Evolutionary conservation across 768 basidiomycete species (phyloP).

Genomic region (Pleurotus cornucopiae): DNA sequence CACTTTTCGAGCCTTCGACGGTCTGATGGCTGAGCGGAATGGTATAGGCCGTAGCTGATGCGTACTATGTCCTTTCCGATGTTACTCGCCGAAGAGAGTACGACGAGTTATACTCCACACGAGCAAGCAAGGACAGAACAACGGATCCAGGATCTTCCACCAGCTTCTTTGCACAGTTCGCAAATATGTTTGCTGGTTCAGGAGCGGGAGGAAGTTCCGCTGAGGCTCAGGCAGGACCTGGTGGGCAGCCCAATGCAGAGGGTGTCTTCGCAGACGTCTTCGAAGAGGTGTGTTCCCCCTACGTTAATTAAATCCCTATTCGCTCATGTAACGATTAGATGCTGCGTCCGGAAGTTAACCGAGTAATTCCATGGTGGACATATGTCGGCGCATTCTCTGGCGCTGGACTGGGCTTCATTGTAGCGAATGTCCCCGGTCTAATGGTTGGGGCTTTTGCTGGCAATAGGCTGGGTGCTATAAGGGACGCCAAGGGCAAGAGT

Average conservation of each 20-base stretch:
- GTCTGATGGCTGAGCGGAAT: too few relatives aligned
- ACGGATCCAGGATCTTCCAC: conserved; percentile 64
- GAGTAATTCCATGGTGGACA: conserved; percentile 68
- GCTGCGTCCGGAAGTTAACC: conserved; percentile 77
- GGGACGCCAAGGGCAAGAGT: conserved; percentile 93
- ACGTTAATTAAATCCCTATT: not conserved
- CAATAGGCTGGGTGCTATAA: conserved; percentile 84
- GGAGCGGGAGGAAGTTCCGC: conserved; percentile 23
- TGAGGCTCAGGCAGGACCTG: conserved; percentile 23
- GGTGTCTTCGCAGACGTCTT: conserved; percentile 87
- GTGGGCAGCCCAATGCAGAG: conserved; percentile 67
- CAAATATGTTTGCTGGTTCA: conserved; percentile 60
- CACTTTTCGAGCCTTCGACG: not conserved
- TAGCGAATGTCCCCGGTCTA: conserved; percentile 81
- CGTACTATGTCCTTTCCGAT: conserved; percentile 91
- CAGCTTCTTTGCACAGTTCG: conserved; percentile 74
- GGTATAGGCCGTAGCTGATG: conserved; percentile 81
- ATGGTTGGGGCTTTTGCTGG: conserved; percentile 86
- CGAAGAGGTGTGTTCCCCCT: conserved; percentile 61
- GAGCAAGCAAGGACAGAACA: conserved; percentile 44
- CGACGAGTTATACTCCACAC: conserved; percentile 59
- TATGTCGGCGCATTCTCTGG: conserved; percentile 74
- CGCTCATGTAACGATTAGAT: conserved; percentile 37
- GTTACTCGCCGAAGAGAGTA: conserved; percentile 67
- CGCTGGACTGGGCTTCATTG: conserved; percentile 56